Evolutionary conservation across 352 stramenopile species (phyloP).

Genomic region (Globisporangium mamillatum): DNA sequence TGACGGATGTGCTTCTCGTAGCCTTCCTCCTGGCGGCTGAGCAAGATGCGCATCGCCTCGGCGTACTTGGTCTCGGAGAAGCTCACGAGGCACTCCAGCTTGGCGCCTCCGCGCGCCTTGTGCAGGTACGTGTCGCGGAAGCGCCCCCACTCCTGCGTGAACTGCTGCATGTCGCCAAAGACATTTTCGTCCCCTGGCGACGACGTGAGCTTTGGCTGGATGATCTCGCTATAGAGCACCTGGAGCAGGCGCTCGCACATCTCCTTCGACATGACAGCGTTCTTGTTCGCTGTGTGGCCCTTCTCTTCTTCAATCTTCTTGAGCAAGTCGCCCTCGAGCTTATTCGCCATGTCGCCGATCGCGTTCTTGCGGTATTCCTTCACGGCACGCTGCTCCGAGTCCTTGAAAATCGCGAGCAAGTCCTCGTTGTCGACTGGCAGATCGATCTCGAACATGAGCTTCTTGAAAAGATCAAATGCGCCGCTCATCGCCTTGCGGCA

Average conservation of each 20-base stretch:
- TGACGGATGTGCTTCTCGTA: slow-evolving; percentile 85
- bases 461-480: slow-evolving; percentile 66
- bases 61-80: slow-evolving; percentile 82
- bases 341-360: slow-evolving; percentile 64
- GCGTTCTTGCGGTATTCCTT: slow-evolving; percentile 56
- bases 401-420: slow-evolving; percentile 50
- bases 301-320: slow-evolving; percentile 78
- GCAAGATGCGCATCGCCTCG: slow-evolving; percentile 78
- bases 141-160: slow-evolving; percentile 59
- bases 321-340: slow-evolving; percentile 60
- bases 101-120: slow-evolving; percentile 67
- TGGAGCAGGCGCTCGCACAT: slow-evolving; percentile 79
- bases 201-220: slow-evolving; percentile 72
- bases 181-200: slow-evolving; percentile 45
- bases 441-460: slow-evolving; percentile 49
- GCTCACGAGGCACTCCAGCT: slow-evolving; percentile 66
- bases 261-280: slow-evolving; percentile 61
- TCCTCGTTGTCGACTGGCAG: slow-evolving; percentile 74
- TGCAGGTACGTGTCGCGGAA: slow-evolving; percentile 76
- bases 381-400: slow-evolving; percentile 50
- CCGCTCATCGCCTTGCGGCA: slow-evolving; percentile 70
- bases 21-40: slow-evolving; percentile 79
- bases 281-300: slow-evolving; percentile 33
- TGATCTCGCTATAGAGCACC: slow-evolving; percentile 78
- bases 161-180: slow-evolving; percentile 79